Evolutionary conservation across 768 basidiomycete genomes (phyloP), one percentile per base, ranked within the genome.

Genomic region (Rubroboletus pulcherrimus): DNA sequence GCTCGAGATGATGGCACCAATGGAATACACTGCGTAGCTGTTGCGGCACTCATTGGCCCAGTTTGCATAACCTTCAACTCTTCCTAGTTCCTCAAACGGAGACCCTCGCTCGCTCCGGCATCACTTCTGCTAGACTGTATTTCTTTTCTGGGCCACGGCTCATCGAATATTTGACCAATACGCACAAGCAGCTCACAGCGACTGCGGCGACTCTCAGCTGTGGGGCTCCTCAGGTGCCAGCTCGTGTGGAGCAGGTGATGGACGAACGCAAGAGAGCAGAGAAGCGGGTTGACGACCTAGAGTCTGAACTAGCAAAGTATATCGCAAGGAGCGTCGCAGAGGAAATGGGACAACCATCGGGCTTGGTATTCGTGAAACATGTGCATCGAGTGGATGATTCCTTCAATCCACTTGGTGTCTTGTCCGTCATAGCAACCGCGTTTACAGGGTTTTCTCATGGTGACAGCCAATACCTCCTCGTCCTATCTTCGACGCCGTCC

Each of bases 141-240:
- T 94, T 97, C 74, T 78, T 89, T 48, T 74, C 85, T n/a, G 93
- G 93, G 5, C 86, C 88, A 15, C 85, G 93, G 24, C 78, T 92
- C 7, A 80, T 88, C 42, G 64, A 75, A 2, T 78, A 89, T 64
- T 74, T 93, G 51, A 74, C 80, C 3, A 75, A 80, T 3, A 76
- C 83, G 0, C 87, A 91, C 61, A 67, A 71, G 11, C 66, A 79
- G 5, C 76, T 93, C 34, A 75, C 82, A 3, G 69, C 67, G 43
- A 78, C 86, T 0, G 78, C 90, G 0, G 72, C 80, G 3, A 78
- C 78, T 15, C 76, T 94, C 30, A 89, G 85, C 42, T 87, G 89
- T 63, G 85, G 86, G 4, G 73, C 83, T 3, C 74, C 81, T 1
- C 81, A 84, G 49, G 82, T 91, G 5, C 83, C 86, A 15, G 84